Evolutionary conservation across 148 eudicot species (phyloP).

Genomic region (Dysphania ambrosioides): DNA sequence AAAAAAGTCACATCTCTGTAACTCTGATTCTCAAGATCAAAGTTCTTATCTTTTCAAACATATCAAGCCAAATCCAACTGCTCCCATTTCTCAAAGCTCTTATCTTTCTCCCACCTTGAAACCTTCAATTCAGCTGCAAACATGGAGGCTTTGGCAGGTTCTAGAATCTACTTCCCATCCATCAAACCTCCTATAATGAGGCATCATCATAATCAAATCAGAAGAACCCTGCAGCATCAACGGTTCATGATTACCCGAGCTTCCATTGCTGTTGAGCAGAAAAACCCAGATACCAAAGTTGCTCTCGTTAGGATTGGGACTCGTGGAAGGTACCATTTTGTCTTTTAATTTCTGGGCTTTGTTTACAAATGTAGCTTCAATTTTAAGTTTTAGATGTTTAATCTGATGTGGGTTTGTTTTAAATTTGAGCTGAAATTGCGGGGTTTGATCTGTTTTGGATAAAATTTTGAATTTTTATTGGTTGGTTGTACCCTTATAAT

Average conservation of each 20-base stretch:
- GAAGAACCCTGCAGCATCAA: constrained; percentile 23
- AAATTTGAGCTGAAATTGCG: background rate
- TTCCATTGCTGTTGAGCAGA: constrained; percentile 58
- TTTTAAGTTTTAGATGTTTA: background rate
- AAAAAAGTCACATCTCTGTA: background rate
- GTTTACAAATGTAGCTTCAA: background rate
- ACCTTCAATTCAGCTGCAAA: constrained; percentile 2
- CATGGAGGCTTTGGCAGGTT: constrained; percentile 40
- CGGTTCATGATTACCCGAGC: constrained; percentile 37
- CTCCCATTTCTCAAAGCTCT: background rate
- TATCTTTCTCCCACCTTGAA: background rate
- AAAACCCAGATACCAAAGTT: constrained; percentile 41
- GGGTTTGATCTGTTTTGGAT: background rate
- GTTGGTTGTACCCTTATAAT: background rate
- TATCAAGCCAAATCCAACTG: constrained; percentile 13
- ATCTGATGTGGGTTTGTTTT: background rate
- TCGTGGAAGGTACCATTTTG: constrained; percentile 70
- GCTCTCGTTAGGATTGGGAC: constrained; percentile 86
- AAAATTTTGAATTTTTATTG: background rate
- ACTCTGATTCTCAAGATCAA: constrained; percentile 17
- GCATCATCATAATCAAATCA: constrained; percentile 18
- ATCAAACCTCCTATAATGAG: constrained; percentile 28
- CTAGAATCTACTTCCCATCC: constrained; percentile 39
- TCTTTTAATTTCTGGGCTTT: constrained; percentile 2
- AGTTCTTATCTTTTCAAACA: constrained; percentile 22